Evolutionary conservation across 345 rosid species (phyloP).

Genomic region (Psidium guajava): DNA sequence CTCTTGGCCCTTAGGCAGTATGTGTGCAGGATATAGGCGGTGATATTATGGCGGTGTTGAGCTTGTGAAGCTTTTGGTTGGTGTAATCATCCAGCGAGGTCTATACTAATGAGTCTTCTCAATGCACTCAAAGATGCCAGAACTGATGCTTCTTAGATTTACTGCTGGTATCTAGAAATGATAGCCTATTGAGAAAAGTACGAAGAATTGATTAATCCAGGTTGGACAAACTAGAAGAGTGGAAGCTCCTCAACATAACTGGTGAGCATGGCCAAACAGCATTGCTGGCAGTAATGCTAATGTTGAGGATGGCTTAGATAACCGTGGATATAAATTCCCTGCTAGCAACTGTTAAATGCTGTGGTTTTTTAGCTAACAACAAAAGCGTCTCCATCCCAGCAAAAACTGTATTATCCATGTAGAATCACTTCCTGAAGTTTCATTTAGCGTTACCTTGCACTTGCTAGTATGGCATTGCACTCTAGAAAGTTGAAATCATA

Average conservation of each 20-base stretch:
- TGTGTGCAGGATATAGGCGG: not conserved
- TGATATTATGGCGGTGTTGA: not conserved
- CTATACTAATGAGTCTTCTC: not conserved
- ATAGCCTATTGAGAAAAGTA: not conserved
- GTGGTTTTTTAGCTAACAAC: not conserved
- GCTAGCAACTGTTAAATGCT: not conserved
- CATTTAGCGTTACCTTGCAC: not conserved
- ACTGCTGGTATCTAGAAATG: not conserved
- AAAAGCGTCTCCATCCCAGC: not conserved
- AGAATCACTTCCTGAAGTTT: not conserved
- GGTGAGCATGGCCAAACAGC: not conserved
- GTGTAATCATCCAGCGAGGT: not conserved
- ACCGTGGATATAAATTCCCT: not conserved
- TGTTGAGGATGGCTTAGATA: not conserved
- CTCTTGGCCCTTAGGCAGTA: not conserved
- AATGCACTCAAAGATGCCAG: not conserved
- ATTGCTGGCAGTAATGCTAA: not conserved
- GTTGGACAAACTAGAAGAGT: not conserved
- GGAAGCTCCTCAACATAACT: not conserved
- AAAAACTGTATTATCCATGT: not conserved
- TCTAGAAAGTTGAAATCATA: not conserved
- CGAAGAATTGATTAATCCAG: not conserved
- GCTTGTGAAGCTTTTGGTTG: not conserved
- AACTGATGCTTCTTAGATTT: not conserved
- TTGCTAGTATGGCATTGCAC: not conserved